Evolutionary conservation across 1,284 basidiomycete genomes (phyloP), one percentile per base, ranked within the genome.

Genomic region (Cutaneotrichosporon cavernicola): DNA sequence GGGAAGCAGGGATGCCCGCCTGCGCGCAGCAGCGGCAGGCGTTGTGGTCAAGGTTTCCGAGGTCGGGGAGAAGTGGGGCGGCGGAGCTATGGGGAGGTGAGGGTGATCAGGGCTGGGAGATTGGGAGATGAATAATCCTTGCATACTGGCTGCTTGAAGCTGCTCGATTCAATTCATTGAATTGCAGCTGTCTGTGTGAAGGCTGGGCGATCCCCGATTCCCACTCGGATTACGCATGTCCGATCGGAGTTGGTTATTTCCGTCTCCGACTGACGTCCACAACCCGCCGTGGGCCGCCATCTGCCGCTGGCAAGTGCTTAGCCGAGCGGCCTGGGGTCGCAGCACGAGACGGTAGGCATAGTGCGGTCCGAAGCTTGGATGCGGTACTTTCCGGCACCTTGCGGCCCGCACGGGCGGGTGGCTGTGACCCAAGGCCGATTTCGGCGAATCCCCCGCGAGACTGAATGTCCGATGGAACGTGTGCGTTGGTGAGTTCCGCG

Each of bases 21-120:
- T 91, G 49, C 85, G 84, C 57, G 85, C 87, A 58, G 87, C 87
- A 0, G 87, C 89, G 2, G 91, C 91, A 0, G 91, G 90, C 0
- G 88, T 94, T 0, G 78, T 93, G 40, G 81, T 96, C 32, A 90
- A 91, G 73, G 84, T 91, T 4, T 88, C 91, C 57, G 88, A 90
- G 71, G 81, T 95, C 7, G 85, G 85, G 10, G 87, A 87, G 53
- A 86, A 83, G 73, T 94, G 91, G 90, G 84, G 86, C n/a, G 47
- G 36, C 11, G 55, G 55, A 13, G 31, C 14, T 16, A 49, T 43
- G 40, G 40, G 40, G 9, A 46, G 43, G 18, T 46, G 43, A 46
- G 43, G 18, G 5, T 36, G 18, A 46, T 40, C 38, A 14, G 38
- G 10, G 9, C 26, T 26, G 26, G 26, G 26, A 26, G 38, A 49